These are phyloP conservation scores for Buddleja alternifolia DNA, from an alignment of 257 asterid species.

Conservation along the genomic window DNA sequence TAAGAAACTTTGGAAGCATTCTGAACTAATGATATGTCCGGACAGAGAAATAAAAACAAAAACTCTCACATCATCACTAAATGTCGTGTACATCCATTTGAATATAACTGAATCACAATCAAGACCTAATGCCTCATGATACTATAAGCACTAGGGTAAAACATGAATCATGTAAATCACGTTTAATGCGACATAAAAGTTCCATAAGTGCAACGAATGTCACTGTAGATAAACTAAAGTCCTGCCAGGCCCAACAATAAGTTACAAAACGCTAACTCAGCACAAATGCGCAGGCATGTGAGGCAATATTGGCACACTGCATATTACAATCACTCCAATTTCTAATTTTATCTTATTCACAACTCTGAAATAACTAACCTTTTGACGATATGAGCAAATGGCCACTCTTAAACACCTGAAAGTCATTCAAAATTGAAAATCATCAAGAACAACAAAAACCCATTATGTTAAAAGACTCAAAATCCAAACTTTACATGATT, in stretches of 20 bases:
- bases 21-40: background rate
- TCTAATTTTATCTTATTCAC: constrained; percentile 6
- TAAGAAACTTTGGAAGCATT: background rate
- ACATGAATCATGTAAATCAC: background rate
- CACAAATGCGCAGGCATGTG: constrained; percentile 18
- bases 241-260: background rate
- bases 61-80: background rate
- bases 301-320: background rate
- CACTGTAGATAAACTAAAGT: background rate
- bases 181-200: background rate
- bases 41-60: background rate
- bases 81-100: constrained; percentile 17
- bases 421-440: constrained; percentile 26
- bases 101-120: background rate
- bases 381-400: constrained; percentile 93
- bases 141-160: background rate
- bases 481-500: constrained; percentile 16
- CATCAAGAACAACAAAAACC: constrained; percentile 31
- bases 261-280: constrained; percentile 16
- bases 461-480: constrained; percentile 17
- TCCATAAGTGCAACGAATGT: background rate
- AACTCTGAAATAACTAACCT: constrained; percentile 57
- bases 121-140: background rate
- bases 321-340: background rate
- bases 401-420: constrained; percentile 99